Evolutionary conservation across 768 basidiomycete genomes (phyloP), one percentile per base, ranked within the genome.

Genomic region (Symmetrospora coprosmae): DNA sequence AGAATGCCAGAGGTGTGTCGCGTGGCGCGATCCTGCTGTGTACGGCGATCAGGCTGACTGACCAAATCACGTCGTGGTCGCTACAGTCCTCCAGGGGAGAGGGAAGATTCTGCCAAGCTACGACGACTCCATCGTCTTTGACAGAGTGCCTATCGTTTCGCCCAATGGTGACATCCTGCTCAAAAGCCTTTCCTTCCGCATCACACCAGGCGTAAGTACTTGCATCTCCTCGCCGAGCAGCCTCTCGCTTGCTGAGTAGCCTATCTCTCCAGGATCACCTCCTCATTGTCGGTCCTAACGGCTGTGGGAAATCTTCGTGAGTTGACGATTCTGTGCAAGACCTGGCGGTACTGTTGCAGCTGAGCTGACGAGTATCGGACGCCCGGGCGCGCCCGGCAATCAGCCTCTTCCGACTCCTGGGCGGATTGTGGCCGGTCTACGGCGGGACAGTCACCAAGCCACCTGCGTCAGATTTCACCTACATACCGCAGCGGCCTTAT

Each of bases 401-500:
- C 19, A 92, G 90, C 5, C 76, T 97, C 31, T 96, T 97, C 78
- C 82, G 92, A n/a, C 91, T 96, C 46, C 75, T 96, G 1, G 91
- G 90, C 23, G 91, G 89, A 21, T 79, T 96, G n/a, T 94, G 90
- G 90, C 89, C 90, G 0, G 84, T 89, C 25, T 80, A 81, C 63
- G 80, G 76, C 8, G 92, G 92, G 3, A 76, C 80, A 30, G 89
- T 99, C 16, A 81, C 83, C 66, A 94, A 96, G 72, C 92, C 92
- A 0, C 79, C 84, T 6, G 83, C 87, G 4, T 79, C 80, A 4
- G 80, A 90, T 60, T 97, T 99, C 71, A 87, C 91, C 40, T 77
- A 96, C 61, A 92, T 99, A 61, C 92, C 92, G 21, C 92, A 99
- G 72, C 78, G 92, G 34, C 92, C 92, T 1, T 97, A 96, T 72